These are phyloP conservation scores for Phlyctochytrium planicorne DNA, from an alignment of 192 early-diverging fungal genomes.

Conservation along the genomic window DNA sequence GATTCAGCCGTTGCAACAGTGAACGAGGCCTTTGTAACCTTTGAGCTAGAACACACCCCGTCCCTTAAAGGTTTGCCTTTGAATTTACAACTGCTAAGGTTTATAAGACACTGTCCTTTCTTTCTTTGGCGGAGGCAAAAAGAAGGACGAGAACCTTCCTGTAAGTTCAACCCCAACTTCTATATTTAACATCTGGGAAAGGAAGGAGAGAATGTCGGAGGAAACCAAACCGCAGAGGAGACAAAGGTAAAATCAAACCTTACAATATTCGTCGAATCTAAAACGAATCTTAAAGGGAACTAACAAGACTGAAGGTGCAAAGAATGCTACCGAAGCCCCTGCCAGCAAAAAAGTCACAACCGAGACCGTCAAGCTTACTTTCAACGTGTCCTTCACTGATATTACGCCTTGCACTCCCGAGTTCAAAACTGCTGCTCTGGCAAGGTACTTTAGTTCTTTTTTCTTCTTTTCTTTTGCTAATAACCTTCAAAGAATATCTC, in stretches of 20 bases:
- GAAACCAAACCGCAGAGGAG: no score
- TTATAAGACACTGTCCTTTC: neutral
- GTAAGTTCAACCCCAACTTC: neutral
- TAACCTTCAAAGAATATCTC: conserved; percentile 41
- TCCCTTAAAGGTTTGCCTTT: conserved; percentile 20
- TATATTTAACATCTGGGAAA: neutral
- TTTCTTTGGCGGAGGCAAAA: neutral
- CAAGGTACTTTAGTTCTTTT: conserved; percentile 23
- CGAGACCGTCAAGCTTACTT: conserved; percentile 56
- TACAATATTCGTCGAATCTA: no score
- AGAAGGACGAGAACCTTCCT: neutral
- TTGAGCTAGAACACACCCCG: conserved; percentile 53
- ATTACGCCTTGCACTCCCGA: conserved; percentile 50
- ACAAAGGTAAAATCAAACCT: no score
- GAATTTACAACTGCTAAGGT: conserved; percentile 1
- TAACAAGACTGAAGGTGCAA: neutral
- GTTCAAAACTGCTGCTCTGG: conserved; percentile 29
- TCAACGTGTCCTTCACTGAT: conserved; percentile 57
- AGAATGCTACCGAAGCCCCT: conserved; percentile 10
- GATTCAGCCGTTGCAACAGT: conserved; percentile 74
- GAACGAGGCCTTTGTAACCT: conserved; percentile 52
- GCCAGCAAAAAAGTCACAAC: conserved; percentile 44
- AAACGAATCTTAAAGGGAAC: neutral
- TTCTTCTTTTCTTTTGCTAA: conserved; percentile 29
- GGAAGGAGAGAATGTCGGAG: neutral